phyloP scores from a whole-genome alignment of 2,329 filamentous ascomycete species.

The Diaporthe amygdali region DNA sequence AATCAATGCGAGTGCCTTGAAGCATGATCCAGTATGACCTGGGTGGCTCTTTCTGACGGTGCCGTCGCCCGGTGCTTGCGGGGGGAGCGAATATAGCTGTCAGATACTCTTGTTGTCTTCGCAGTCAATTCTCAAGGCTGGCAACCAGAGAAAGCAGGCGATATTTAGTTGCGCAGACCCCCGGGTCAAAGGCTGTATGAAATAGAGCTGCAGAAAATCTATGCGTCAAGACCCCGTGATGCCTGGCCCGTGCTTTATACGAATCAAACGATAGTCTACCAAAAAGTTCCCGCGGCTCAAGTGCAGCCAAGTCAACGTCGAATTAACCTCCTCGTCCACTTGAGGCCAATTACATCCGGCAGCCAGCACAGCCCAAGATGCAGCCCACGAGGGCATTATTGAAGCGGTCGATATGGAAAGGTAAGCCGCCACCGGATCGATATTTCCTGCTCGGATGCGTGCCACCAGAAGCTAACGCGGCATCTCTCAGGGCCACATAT shows the following conservation, averaged over 20 bases:
- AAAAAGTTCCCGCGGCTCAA: neutral
- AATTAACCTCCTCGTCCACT: neutral
- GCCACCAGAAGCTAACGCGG: neutral
- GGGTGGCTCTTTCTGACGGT: no score
- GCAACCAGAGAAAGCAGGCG: no score
- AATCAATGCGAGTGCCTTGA: no score
- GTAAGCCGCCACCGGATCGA: neutral
- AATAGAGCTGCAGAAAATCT: neutral
- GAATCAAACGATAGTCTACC: neutral
- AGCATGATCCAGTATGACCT: no score
- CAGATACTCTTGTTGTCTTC: no score
- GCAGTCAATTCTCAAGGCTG: no score
- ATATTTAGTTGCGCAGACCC: no score
- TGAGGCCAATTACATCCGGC: neutral
- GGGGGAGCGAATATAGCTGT: no score
- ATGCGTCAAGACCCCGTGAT: neutral
- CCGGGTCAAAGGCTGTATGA: neutral
- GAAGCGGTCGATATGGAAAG: conserved; percentile 31
- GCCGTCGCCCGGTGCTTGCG: no score
- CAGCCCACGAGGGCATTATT: conserved; percentile 42
- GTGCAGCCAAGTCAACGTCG: neutral
- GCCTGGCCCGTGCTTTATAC: neutral
- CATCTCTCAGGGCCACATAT: conserved; percentile 68
- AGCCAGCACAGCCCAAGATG: conserved; percentile 33
- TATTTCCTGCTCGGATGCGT: neutral